phyloP scores from a whole-genome alignment of 2,329 filamentous ascomycete species.

The Dothiorella sarmentorum region DNA sequence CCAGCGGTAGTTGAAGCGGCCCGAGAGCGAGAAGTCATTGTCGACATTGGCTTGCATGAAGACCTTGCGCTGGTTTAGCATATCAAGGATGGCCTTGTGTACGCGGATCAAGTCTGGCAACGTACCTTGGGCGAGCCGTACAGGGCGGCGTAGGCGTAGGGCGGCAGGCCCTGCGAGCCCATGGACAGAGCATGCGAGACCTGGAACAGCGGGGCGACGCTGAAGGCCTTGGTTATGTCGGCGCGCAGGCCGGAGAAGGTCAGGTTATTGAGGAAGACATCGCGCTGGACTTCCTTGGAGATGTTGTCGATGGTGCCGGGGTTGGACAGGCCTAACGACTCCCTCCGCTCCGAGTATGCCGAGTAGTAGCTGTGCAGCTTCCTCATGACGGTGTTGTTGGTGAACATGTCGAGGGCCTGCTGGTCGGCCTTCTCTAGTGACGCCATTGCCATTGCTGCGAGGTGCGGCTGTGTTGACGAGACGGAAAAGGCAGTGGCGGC shows the following conservation, averaged over 20 bases:
- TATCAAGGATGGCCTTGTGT: neutral
- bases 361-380: conserved; percentile 73
- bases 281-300: conserved; percentile 87
- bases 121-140: conserved; percentile 89
- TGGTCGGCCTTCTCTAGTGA: conserved; percentile 32
- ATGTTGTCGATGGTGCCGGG: conserved; percentile 90
- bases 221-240: conserved; percentile 95
- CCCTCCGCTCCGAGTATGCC: conserved; percentile 80
- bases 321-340: conserved; percentile 82
- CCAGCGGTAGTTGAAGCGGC: conserved; percentile 93
- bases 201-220: conserved; percentile 90
- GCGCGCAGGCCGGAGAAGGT: conserved; percentile 96
- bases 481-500: conserved; percentile 19
- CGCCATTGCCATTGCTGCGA: conserved; percentile 34
- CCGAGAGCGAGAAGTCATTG: conserved; percentile 82
- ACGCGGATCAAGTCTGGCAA: conserved; percentile 23
- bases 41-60: conserved; percentile 96
- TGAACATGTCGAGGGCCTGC: conserved; percentile 58
- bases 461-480: conserved; percentile 24
- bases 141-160: conserved; percentile 91
- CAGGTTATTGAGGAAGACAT: conserved; percentile 93
- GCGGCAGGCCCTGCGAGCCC: conserved; percentile 83
- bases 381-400: conserved; percentile 68
- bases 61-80: conserved; percentile 55
- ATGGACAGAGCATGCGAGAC: conserved; percentile 95